These are phyloP conservation scores for Abrus pulchellus DNA, from an alignment of 306 rosid genomes.

Conservation along the genomic window DNA sequence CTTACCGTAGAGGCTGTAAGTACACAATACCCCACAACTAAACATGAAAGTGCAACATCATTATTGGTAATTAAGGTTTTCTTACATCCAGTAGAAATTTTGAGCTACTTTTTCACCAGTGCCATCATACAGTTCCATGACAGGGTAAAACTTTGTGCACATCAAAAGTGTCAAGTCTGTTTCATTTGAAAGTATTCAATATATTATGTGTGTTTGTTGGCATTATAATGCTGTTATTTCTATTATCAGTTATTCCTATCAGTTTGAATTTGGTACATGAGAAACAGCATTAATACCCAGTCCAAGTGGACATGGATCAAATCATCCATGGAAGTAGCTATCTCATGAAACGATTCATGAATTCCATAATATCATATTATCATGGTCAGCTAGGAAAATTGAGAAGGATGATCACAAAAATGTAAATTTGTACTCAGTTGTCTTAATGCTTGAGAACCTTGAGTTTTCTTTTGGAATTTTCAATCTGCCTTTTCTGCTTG, in stretches of 20 bases:
- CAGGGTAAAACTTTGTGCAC: not conserved
- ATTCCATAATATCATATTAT: not conserved
- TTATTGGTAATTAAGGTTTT: not conserved
- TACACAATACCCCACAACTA: too few relatives aligned
- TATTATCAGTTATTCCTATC: slow-evolving; percentile 29
- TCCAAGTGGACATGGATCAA: not conserved
- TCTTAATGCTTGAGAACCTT: not conserved
- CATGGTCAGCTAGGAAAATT: slow-evolving; percentile 25
- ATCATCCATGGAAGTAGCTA: slow-evolving; percentile 1
- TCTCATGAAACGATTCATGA: not conserved
- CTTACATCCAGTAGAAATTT: slow-evolving; percentile 23
- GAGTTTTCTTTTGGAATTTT: slow-evolving; percentile 16
- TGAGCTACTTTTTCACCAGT: slow-evolving; percentile 9
- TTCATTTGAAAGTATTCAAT: not conserved
- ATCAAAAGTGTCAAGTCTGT: not conserved
- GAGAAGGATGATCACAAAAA: slow-evolving; percentile 12
- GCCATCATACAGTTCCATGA: slow-evolving; percentile 10
- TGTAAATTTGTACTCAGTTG: slow-evolving; percentile 7
- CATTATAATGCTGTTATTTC: slow-evolving; percentile 4
- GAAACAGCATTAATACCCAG: slow-evolving; percentile 8
- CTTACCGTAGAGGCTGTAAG: too few relatives aligned
- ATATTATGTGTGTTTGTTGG: not conserved
- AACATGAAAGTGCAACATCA: not conserved
- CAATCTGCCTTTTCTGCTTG: slow-evolving; percentile 9
- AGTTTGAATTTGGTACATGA: not conserved